Base-by-base conservation (phyloP, 1,284 basidiomycete genomes). In the Apiotrichum siamense region DNA sequence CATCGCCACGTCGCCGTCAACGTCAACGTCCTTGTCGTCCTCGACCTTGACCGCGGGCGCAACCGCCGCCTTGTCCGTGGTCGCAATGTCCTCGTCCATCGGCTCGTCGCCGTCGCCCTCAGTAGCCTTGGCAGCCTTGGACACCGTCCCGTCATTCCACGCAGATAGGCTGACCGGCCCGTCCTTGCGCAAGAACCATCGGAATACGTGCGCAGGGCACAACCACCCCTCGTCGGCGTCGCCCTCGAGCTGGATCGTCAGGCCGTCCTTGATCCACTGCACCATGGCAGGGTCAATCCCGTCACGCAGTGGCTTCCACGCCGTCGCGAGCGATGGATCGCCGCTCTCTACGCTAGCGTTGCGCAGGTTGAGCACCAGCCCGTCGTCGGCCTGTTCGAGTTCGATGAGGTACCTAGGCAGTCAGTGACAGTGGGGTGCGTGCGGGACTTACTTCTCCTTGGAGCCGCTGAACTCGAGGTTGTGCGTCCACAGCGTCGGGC, bases 401-500 rank as follows among this genome's bases (percentile, higher is more conserved):
- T 36, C 23, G 4, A 58, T 27, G 35, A 24, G 26, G 47, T 52
- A 58, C 5, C 52, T 54, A 3, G 0, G 37, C 12, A 1, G 43
- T 49, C 44, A 53, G 52, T 7, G n/a, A n/a, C n/a, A n/a, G n/a
- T n/a, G n/a, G n/a, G n/a, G n/a, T n/a, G 3, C 7, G 20, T 25
- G 10, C 3, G 7, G 4, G n/a, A 39, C 52, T 44, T 23, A 54
- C 44, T n/a, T 31, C 23, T 55, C 57, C 7, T n/a, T 15, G n/a
- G 5, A 23, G 24, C 31, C 38, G 35, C 48, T 47, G 15, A 59
- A 47, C 38, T 46, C 36, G 13, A 59, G 46, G 13, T 53, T 37
- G 37, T 59, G 54, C 24, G 53, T 53, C 53, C 53, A 59, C 29
- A 59, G 31, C 25, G 33, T 58, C 11, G 25, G 45, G 11, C 18